These are phyloP conservation scores for Phytophthora vignae DNA, from an alignment of 352 stramenopile species.

Conservation along the genomic window DNA sequence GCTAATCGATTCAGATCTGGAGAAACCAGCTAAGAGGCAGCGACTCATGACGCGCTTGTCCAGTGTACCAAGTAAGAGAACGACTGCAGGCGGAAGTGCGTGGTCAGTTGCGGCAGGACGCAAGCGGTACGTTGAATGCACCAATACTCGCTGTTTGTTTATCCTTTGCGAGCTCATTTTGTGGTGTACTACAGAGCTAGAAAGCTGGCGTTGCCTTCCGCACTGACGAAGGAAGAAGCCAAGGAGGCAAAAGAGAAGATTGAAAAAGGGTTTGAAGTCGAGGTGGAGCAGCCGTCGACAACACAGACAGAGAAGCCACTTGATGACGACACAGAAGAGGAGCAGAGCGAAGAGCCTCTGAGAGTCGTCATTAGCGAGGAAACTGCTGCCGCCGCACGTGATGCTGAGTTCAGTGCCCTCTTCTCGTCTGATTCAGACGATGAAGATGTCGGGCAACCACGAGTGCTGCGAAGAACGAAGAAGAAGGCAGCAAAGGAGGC, in stretches of 20 bases:
- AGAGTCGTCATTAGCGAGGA: slow-evolving; percentile 5
- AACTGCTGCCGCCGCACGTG: slow-evolving; percentile 23
- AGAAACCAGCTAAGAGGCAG: slow-evolving; percentile 32
- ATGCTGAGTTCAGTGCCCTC: slow-evolving; percentile 27
- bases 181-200: slow-evolving; percentile 6
- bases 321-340: background rate
- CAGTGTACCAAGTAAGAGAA: slow-evolving; percentile 12
- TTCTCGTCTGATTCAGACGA: slow-evolving; percentile 44
- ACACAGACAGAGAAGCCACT: background rate
- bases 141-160: background rate
- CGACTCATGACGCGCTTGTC: slow-evolving; percentile 22
- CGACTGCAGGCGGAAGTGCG: slow-evolving; percentile 19
- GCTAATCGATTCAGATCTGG: slow-evolving; percentile 46
- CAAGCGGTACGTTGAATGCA: slow-evolving; percentile 29
- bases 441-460: slow-evolving; percentile 2
- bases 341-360: slow-evolving; percentile 3
- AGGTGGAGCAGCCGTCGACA: background rate
- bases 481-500: slow-evolving; percentile 17
- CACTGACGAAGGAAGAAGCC: slow-evolving; percentile 45
- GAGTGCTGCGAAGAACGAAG: slow-evolving; percentile 14
- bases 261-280: slow-evolving; percentile 45
- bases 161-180: slow-evolving; percentile 6
- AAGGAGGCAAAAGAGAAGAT: slow-evolving; percentile 46
- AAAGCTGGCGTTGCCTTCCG: slow-evolving; percentile 42
- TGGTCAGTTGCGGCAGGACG: slow-evolving; percentile 23